Evolutionary conservation across 2,329 filamentous ascomycete genomes (phyloP), one percentile per base, ranked within the genome.

Genomic region (Fusarium metavorans): DNA sequence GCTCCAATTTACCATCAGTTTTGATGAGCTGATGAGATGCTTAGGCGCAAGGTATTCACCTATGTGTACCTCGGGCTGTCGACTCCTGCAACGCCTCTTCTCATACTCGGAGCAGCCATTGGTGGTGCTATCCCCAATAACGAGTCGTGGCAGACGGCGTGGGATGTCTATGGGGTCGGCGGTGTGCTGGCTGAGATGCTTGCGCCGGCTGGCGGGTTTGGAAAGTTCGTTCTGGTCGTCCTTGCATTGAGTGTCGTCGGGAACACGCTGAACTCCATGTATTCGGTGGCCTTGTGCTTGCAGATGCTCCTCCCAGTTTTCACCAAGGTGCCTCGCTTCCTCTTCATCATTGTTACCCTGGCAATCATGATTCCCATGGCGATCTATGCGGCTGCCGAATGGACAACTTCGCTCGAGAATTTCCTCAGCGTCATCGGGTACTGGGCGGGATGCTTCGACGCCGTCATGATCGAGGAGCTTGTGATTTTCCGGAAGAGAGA

Each of bases 41-140:
- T 70, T 67, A 73, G 78, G 20, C 43, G 67, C 18, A 76, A 75
- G 18, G 63, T 79, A 9, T 79, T 79, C 41, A 64, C 67, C 2
- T 79, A 72, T 56, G 85, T 87, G 48, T 91, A 90, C 76, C 64
- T 84, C 1, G 89, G 89, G 11, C 83, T 91, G 6, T 80, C 87
- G 35, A 67, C 67, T 14, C 83, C 67, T 66, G 79, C 80, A 3
- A 73, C 81, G 25, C 82, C 83, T 13, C 74, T 79, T 71, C 81
- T 81, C 75, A 82, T 76, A 76, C 85, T 80, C 77, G 85, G 85
- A 66, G 85, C 68, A 72, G 85, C 77, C 67, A 87, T 82, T 52
- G 81, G 80, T 4, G 81, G 80, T n/a, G 80, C 81, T 10, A 65
- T 81, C 18, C 77, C 80, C 1, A 81, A 80, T 23, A 72, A 77